Evolutionary conservation across 805 yeast species (phyloP).

Genomic region (Spathaspora gorwiae): DNA sequence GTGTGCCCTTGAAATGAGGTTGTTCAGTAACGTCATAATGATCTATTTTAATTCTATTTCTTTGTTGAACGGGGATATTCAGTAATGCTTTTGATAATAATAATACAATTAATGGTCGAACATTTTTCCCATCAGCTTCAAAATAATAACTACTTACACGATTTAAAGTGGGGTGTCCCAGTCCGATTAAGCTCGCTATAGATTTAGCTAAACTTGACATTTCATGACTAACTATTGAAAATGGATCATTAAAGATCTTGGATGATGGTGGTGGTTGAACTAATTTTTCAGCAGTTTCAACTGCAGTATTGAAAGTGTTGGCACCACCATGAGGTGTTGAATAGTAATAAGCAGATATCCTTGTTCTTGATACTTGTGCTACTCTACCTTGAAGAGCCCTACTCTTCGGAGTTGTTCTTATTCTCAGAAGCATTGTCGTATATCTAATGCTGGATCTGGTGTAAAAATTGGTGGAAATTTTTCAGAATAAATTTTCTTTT

Average conservation of each 20-base stretch:
- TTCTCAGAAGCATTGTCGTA: background rate
- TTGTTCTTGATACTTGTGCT: too few relatives aligned
- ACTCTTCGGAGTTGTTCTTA: background rate
- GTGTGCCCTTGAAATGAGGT: slow-evolving; percentile 56
- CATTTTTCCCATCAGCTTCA: slow-evolving; percentile 94
- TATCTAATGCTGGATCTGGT: too few relatives aligned
- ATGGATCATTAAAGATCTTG: slow-evolving; percentile 66
- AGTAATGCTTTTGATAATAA: slow-evolving; percentile 77
- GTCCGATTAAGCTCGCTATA: slow-evolving; percentile 81
- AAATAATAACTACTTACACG: slow-evolving; percentile 92
- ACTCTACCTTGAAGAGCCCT: background rate
- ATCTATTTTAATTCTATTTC: slow-evolving; percentile 64
- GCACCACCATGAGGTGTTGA: background rate
- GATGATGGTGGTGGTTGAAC: slow-evolving; percentile 55
- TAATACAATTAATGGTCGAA: slow-evolving; percentile 85
- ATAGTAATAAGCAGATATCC: background rate
- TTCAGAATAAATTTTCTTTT: too few relatives aligned
- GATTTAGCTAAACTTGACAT: slow-evolving; percentile 86
- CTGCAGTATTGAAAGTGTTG: slow-evolving; percentile 45
- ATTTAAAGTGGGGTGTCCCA: slow-evolving; percentile 90
- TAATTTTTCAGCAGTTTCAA: slow-evolving; percentile 67
- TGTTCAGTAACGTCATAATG: slow-evolving; percentile 62
- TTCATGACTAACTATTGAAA: slow-evolving; percentile 85
- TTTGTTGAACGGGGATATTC: slow-evolving; percentile 62
- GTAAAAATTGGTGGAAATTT: too few relatives aligned